phyloP scores from a whole-genome alignment of 139 green algal species.

The Chlorella sorokiniana region DNA sequence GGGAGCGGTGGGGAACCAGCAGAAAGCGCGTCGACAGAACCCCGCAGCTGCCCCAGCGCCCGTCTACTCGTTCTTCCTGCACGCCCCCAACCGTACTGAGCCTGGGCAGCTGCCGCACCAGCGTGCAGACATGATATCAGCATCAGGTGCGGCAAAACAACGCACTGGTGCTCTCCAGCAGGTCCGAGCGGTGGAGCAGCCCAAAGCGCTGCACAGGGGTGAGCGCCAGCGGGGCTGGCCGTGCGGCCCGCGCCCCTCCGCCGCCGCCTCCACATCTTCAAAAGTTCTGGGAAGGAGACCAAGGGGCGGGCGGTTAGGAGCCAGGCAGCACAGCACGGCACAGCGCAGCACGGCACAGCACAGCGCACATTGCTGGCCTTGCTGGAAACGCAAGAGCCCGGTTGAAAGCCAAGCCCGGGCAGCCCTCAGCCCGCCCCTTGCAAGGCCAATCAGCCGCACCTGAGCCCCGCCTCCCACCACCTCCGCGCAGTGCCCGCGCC shows the following conservation, averaged over 20 bases:
- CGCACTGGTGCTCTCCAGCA: conserved; percentile 19
- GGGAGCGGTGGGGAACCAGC: not conserved
- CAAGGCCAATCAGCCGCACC: conserved; percentile 20
- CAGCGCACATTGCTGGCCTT: too few species aligned
- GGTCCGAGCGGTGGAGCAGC: conserved; percentile 1
- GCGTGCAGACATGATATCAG: too few species aligned
- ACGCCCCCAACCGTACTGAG: too few species aligned
- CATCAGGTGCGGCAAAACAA: too few species aligned
- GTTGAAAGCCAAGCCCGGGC: too few species aligned
- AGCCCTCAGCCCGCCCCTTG: too few species aligned
- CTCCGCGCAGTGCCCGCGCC: conserved; percentile 26
- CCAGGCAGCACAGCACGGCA: not conserved
- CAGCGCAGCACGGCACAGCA: too few species aligned
- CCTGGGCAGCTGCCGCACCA: not conserved
- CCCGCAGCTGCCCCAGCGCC: not conserved
- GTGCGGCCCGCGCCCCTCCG: not conserved
- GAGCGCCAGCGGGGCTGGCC: not conserved
- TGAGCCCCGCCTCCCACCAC: conserved; percentile 43
- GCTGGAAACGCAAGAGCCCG: too few species aligned
- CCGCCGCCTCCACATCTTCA: conserved; percentile 18
- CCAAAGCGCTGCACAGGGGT: not conserved
- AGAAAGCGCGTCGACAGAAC: not conserved
- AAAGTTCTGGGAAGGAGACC: not conserved
- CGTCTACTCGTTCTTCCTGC: not conserved
- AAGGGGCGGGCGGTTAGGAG: not conserved